Evolutionary conservation across 1,284 basidiomycete species (phyloP), one percentile per base, ranked within the genome.

Genomic region (Somion occarium): DNA sequence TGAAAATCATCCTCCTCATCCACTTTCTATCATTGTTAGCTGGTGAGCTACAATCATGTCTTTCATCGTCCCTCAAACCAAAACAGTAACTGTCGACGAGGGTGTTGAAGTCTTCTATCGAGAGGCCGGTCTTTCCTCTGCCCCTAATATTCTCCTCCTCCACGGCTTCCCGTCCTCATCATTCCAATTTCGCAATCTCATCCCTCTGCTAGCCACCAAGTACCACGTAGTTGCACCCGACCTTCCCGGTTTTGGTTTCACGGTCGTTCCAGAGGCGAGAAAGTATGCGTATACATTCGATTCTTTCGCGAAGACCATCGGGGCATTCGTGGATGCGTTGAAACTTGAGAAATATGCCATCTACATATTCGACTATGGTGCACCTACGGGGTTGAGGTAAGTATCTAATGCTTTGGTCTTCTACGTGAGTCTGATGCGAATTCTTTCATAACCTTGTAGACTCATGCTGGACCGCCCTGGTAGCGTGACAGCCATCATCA

Each of bases 331-430:
- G 34, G 68, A 75, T 51, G 65, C 64, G 1, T 63, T 79, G 2
- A 52, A 58, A 1, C 57, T 78, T 47, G 59, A 49, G 18, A 66
- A 64, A 34, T 76, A 73, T 49, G 68, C 68, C 0, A 59, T 75
- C 2, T 79, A 79, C 58, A 64, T 75, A 27, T 79, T 79, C 55
- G 77, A 78, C 59, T 79, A 78, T 48, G 77, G 76, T 19, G 72
- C 73, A 3, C 74, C 74, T 1, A 68, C 64, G 3, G 69, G 63
- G 1, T 64, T 72, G 38, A 66, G 67, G 69, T 70, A 24, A 25
- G 59, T 52, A 18, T 47, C 20, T 37, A 19, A 23, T 26, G 30
- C 12, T 12, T 45, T 20, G 18, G 5, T 9, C 15, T 34, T 15
- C 30, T 7, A 34, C 13, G 37, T 22, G 9, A 15, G 20, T 7